phyloP scores from a whole-genome alignment of 768 basidiomycete species.

The Boletus tomentosulus region DNA sequence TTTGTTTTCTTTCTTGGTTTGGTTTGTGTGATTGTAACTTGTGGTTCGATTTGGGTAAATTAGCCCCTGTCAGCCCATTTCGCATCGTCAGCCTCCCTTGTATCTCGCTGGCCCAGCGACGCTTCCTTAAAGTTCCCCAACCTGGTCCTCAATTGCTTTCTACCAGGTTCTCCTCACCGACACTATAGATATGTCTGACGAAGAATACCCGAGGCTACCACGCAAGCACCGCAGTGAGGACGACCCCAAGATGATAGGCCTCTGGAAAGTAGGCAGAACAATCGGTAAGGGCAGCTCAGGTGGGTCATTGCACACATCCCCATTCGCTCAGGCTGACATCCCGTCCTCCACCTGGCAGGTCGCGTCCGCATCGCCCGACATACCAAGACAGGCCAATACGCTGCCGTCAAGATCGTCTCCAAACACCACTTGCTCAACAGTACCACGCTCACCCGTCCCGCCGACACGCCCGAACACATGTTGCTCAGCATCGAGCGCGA shows the following conservation, averaged over 20 bases:
- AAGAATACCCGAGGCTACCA: slow-evolving; percentile 28
- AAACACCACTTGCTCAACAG: slow-evolving; percentile 65
- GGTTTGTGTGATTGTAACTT: not conserved
- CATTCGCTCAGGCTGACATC: not conserved
- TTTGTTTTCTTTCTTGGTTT: not conserved
- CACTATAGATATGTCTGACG: slow-evolving; percentile 26
- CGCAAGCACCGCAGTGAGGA: slow-evolving; percentile 29
- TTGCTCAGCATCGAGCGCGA: slow-evolving; percentile 85
- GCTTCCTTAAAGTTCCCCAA: not conserved
- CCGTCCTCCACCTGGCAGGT: slow-evolving; percentile 43
- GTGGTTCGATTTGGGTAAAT: slow-evolving; percentile 4
- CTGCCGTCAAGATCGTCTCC: slow-evolving; percentile 92
- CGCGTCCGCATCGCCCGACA: slow-evolving; percentile 88
- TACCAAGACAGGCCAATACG: slow-evolving; percentile 81
- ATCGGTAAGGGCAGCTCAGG: slow-evolving; percentile 80
- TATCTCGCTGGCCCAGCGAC: not conserved
- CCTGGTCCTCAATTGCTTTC: not conserved
- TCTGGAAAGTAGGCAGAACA: slow-evolving; percentile 83
- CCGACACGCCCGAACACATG: slow-evolving; percentile 71
- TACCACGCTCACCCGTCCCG: slow-evolving; percentile 50
- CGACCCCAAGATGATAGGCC: slow-evolving; percentile 68
- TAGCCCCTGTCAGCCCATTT: slow-evolving; percentile 22
- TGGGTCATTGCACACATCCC: slow-evolving; percentile 26
- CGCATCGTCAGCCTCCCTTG: slow-evolving; percentile 18
- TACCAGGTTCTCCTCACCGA: slow-evolving; percentile 7